Percentiles rank a stretch among this genome's conserved stretches.
phyloP scores from a whole-genome alignment of 139 green algal species.

The Yamagishiella unicocca region DNA sequence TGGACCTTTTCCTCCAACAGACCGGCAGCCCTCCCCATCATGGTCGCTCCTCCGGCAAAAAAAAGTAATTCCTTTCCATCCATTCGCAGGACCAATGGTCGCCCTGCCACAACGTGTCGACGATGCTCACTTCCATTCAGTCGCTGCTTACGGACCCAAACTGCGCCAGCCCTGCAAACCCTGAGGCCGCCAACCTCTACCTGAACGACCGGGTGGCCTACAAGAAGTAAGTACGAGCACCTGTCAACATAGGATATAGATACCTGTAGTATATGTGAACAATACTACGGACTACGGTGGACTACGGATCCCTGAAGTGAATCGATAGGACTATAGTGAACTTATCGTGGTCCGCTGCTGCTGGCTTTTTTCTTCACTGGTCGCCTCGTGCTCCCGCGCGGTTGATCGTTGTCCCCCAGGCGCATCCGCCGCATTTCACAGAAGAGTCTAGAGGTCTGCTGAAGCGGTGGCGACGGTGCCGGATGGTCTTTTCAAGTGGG shows the following conservation, averaged over 20 bases:
- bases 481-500: too few relatives aligned
- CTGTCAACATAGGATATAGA: too few relatives aligned
- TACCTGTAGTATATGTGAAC: too few relatives aligned
- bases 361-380: too few relatives aligned
- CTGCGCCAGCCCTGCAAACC: slow-evolving; percentile 89
- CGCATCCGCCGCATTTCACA: slow-evolving; percentile 42
- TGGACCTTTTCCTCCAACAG: too few relatives aligned
- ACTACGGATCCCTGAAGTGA: too few relatives aligned
- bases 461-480: too few relatives aligned
- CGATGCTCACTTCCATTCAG: slow-evolving; percentile 92
- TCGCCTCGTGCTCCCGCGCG: neutral
- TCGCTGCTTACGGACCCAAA: slow-evolving; percentile 94
- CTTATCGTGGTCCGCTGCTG: too few relatives aligned
- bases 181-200: slow-evolving; percentile 89
- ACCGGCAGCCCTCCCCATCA: too few relatives aligned
- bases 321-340: too few relatives aligned
- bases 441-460: slow-evolving; percentile 47
- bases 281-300: too few relatives aligned
- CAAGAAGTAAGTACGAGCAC: slow-evolving; percentile 78
- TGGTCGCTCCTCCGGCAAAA: too few relatives aligned
- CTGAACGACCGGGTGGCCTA: slow-evolving; percentile 78
- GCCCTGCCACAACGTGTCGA: slow-evolving; percentile 89
- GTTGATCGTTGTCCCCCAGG: neutral
- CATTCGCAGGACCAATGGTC: slow-evolving; percentile 32
- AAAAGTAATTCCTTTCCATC: neutral